phyloP scores from a whole-genome alignment of 2,329 filamentous ascomycete species.

The Arthroderma sp. region DNA sequence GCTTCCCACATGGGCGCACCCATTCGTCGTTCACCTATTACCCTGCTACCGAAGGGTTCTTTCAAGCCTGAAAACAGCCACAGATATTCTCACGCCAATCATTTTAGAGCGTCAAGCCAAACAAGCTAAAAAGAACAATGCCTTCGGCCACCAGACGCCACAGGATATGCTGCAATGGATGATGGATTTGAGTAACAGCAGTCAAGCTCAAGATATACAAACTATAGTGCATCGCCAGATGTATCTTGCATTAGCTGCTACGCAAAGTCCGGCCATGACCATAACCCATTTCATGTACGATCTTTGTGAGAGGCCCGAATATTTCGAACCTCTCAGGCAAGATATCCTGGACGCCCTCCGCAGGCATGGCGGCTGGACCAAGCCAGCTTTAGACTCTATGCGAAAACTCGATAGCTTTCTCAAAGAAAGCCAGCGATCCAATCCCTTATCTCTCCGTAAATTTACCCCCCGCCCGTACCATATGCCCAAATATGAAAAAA shows the following conservation, averaged over 20 bases:
- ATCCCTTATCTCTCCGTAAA: conserved; percentile 11
- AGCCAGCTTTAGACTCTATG: conserved; percentile 9
- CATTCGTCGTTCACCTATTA: conserved; percentile 14
- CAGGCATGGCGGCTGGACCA: conserved; percentile 10
- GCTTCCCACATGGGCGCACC: not conserved
- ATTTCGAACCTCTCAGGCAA: conserved; percentile 11
- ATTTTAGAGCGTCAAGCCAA: conserved; percentile 18
- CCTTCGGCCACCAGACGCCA: not conserved
- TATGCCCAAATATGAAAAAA: not conserved
- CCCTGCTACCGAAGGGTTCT: conserved; percentile 23
- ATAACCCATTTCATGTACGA: conserved; percentile 12
- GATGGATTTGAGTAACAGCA: not conserved
- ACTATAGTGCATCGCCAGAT: conserved; percentile 3
- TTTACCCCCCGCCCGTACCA: not conserved
- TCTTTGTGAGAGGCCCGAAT: conserved; percentile 12
- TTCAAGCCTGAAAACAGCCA: conserved; percentile 17
- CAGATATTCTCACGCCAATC: conserved; percentile 22
- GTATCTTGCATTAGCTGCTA: conserved; percentile 7
- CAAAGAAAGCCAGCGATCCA: conserved; percentile 14
- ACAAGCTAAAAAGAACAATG: conserved; percentile 5
- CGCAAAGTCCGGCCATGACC: conserved; percentile 10
- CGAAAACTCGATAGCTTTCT: conserved; percentile 14
- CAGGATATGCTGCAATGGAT: conserved; percentile 4
- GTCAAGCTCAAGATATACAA: not conserved
- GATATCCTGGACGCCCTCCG: conserved; percentile 10